A percentile compares a stretch with the other conserved stretches of the same genome.
Evolutionary conservation across 2,329 filamentous ascomycete genomes (phyloP).

Genomic region (Septoria petroselini): DNA sequence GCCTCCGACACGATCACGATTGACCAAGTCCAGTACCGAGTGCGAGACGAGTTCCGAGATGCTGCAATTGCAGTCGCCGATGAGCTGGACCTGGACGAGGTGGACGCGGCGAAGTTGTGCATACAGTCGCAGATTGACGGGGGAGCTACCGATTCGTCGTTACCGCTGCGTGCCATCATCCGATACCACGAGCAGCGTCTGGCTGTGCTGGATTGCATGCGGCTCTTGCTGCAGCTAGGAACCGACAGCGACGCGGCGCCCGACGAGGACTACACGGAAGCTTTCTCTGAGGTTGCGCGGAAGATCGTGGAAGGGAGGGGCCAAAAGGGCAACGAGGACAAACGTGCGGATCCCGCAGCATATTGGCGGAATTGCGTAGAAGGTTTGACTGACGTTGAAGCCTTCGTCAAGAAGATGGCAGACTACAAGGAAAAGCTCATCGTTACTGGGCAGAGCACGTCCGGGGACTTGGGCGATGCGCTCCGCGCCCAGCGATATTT

Average conservation of each 20-base stretch:
- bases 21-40: constrained; percentile 67
- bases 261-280: constrained; percentile 41
- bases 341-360: constrained; percentile 52
- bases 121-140: constrained; percentile 69
- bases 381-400: constrained; percentile 72
- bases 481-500: constrained; percentile 77
- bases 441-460: constrained; percentile 65
- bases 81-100: constrained; percentile 83
- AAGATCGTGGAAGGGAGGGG: constrained; percentile 52
- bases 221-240: constrained; percentile 70
- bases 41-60: constrained; percentile 88
- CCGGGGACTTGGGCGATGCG: constrained; percentile 68
- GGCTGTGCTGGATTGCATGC: constrained; percentile 77
- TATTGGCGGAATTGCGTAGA: constrained; percentile 73
- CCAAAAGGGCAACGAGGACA: constrained; percentile 44
- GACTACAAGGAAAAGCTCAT: constrained; percentile 74
- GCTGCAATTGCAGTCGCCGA: constrained; percentile 78
- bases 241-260: constrained; percentile 51
- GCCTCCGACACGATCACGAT: constrained; percentile 66
- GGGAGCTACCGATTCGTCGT: constrained; percentile 63
- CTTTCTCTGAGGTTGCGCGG: constrained; percentile 56
- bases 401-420: constrained; percentile 69
- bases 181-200: constrained; percentile 83
- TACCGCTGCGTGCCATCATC: constrained; percentile 76
- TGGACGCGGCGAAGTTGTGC: constrained; percentile 70